Evolutionary conservation across 306 rosid species (phyloP).

Genomic region (Potentilla sterilis): DNA sequence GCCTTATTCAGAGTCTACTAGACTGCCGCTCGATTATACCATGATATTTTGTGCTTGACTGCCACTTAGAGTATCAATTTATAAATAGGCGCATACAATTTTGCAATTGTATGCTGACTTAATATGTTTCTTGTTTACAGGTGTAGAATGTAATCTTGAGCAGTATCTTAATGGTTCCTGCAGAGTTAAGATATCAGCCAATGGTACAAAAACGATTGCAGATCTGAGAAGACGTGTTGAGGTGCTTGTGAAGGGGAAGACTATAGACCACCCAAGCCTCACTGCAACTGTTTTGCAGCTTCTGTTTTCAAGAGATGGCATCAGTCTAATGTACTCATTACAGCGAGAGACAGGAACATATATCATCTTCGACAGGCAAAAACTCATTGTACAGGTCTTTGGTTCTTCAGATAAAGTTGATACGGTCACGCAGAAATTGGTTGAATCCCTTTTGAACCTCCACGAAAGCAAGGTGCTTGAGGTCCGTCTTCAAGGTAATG

Average conservation of each 20-base stretch:
- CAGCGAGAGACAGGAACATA: conserved; percentile 69
- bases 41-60: neutral
- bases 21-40: neutral
- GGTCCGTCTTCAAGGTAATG: conserved; percentile 63
- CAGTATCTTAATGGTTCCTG: conserved; percentile 58
- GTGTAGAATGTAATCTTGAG: conserved; percentile 59
- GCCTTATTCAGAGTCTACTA: neutral
- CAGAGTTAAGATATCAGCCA: conserved; percentile 73
- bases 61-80: neutral
- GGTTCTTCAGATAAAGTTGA: conserved; percentile 57
- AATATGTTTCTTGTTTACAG: conserved; percentile 35
- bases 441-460: conserved; percentile 52
- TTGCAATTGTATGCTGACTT: conserved; percentile 18
- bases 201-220: conserved; percentile 81
- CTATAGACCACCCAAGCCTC: conserved; percentile 50
- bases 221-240: conserved; percentile 75
- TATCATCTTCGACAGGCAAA: conserved; percentile 64
- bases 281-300: conserved; percentile 64
- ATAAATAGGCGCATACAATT: neutral
- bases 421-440: conserved; percentile 53
- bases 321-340: conserved; percentile 41
- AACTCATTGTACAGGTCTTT: conserved; percentile 51
- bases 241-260: conserved; percentile 71
- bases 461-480: conserved; percentile 66
- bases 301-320: conserved; percentile 68